Percentiles rank a stretch among this genome's conserved stretches.
These are phyloP conservation scores for Aspergillus sclerotiicarbonarius DNA, from an alignment of 495 filamentous ascomycete genomes.

Conservation along the genomic window DNA sequence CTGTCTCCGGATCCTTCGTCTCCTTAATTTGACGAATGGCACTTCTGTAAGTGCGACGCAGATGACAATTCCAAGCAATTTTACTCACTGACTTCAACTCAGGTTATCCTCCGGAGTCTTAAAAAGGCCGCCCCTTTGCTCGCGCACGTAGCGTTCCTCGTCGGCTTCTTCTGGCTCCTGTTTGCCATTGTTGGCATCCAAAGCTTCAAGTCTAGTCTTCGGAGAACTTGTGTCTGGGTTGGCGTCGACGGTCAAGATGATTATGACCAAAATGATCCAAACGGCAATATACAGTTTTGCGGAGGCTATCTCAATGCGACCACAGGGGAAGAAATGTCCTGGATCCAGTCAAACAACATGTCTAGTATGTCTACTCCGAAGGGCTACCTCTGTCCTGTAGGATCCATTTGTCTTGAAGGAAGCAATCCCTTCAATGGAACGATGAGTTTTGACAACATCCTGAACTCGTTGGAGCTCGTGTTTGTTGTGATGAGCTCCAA, in stretches of 20 bases:
- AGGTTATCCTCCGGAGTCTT: slow-evolving; percentile 89
- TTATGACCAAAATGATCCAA: slow-evolving; percentile 45
- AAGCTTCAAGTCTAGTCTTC: slow-evolving; percentile 93
- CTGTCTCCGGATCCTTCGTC: slow-evolving; percentile 83
- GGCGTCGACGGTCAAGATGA: slow-evolving; percentile 46
- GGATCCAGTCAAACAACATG: slow-evolving; percentile 54
- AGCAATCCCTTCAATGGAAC: slow-evolving; percentile 81
- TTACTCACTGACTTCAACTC: slow-evolving; percentile 9
- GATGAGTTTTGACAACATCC: slow-evolving; percentile 91
- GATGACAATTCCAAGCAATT: background rate
- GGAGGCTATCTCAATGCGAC: slow-evolving; percentile 70
- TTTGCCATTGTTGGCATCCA: slow-evolving; percentile 97
- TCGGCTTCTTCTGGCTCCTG: slow-evolving; percentile 97
- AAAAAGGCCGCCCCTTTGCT: slow-evolving; percentile 93
- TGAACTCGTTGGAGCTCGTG: slow-evolving; percentile 88
- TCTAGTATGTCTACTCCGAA: slow-evolving; percentile 56
- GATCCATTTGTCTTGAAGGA: slow-evolving; percentile 79
- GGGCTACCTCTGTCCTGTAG: slow-evolving; percentile 84
- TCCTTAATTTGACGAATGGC: slow-evolving; percentile 86
- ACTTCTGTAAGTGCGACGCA: slow-evolving; percentile 62
- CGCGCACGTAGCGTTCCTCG: slow-evolving; percentile 92
- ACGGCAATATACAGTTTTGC: slow-evolving; percentile 70
- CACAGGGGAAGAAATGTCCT: slow-evolving; percentile 60
- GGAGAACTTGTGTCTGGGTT: slow-evolving; percentile 84
- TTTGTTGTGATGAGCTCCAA: slow-evolving; percentile 99